A percentile compares a stretch with the other conserved stretches of the same genome.
phyloP scores from a whole-genome alignment of 306 rosid genomes.

The Cajanus cajan region DNA sequence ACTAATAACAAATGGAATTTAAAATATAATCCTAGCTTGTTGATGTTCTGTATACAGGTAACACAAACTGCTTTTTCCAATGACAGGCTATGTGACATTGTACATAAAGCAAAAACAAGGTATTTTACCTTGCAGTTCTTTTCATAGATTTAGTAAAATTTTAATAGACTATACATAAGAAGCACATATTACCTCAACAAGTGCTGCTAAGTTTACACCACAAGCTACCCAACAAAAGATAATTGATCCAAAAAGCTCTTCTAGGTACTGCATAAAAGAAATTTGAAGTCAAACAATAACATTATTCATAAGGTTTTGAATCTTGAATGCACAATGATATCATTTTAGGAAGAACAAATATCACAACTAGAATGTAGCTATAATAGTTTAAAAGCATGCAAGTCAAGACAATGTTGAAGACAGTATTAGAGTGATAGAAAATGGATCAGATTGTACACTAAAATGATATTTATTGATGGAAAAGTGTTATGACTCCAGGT shows the following conservation, averaged over 20 bases:
- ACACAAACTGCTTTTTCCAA: neutral
- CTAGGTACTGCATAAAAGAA: constrained; percentile 76
- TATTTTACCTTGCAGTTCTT: neutral
- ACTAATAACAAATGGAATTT: neutral
- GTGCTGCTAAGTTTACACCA: constrained; percentile 85
- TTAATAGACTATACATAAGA: neutral
- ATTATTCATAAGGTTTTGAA: constrained; percentile 14
- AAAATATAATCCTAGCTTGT: constrained; percentile 1
- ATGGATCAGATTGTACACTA: neutral
- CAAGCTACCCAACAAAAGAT: constrained; percentile 92
- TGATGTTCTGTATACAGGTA: neutral
- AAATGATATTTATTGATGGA: neutral
- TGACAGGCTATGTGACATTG: neutral
- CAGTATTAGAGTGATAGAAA: neutral
- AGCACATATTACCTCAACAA: constrained; percentile 73
- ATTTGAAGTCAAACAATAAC: neutral
- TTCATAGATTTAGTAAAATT: neutral
- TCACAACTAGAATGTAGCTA: neutral
- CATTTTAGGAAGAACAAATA: neutral
- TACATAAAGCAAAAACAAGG: neutral
- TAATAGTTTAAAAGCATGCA: neutral
- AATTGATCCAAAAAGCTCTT: constrained; percentile 78
- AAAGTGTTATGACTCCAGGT: neutral
- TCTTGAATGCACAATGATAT: neutral
- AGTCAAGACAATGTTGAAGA: neutral